Percentiles rank a stretch among this genome's conserved stretches.
phyloP scores from a whole-genome alignment of 2,329 filamentous ascomycete species.

The Macrophomina phaseolina region DNA sequence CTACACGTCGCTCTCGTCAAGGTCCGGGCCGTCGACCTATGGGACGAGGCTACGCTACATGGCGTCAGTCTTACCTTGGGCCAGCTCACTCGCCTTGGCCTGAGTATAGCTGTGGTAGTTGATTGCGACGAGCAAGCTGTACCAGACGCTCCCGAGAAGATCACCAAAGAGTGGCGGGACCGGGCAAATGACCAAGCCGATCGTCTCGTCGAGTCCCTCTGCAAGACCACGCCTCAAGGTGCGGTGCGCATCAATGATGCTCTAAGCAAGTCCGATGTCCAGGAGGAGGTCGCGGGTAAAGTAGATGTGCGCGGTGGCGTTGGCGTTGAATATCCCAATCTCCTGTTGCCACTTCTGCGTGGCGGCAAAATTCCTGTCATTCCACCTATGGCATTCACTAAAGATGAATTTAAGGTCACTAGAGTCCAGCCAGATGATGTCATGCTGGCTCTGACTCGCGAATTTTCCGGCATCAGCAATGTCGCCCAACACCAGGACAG shows the following conservation, averaged over 20 bases:
- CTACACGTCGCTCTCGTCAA: constrained; percentile 87
- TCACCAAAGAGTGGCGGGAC: constrained; percentile 46
- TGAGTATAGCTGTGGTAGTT: constrained; percentile 81
- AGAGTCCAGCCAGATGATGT: constrained; percentile 66
- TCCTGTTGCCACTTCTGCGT: constrained; percentile 69
- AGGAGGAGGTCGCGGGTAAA: constrained; percentile 39
- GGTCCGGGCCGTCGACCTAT: constrained; percentile 72
- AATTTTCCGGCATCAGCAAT: constrained; percentile 69
- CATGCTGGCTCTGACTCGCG: constrained; percentile 76
- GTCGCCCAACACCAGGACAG: neutral
- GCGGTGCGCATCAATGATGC: constrained; percentile 71
- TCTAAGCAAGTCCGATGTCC: constrained; percentile 46
- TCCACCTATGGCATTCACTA: constrained; percentile 66
- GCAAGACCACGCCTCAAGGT: constrained; percentile 69
- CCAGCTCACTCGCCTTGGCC: constrained; percentile 80
- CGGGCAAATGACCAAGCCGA: constrained; percentile 68
- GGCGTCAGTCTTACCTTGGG: constrained; percentile 84
- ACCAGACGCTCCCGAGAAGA: constrained; percentile 38
- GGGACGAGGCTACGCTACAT: constrained; percentile 70
- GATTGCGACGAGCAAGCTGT: constrained; percentile 64
- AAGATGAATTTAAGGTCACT: constrained; percentile 42
- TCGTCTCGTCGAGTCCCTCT: constrained; percentile 76
- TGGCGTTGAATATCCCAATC: constrained; percentile 50
- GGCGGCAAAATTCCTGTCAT: constrained; percentile 75
- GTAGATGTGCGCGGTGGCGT: constrained; percentile 44